These are phyloP conservation scores for Jacaranda mimosifolia DNA, from an alignment of 257 asterid genomes.

Conservation along the genomic window DNA sequence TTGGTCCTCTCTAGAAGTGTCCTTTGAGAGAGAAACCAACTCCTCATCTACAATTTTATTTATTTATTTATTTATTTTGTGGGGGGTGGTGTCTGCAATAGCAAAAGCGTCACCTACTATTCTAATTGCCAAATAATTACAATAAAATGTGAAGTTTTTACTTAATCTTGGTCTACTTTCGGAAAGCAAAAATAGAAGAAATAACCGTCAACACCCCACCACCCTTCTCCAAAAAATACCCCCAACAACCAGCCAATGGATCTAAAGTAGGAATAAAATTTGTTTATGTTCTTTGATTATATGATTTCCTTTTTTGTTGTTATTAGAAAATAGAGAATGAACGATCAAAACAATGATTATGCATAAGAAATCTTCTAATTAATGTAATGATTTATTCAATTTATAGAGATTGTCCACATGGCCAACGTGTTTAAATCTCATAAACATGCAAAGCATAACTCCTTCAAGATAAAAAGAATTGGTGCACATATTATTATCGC, in stretches of 20 bases:
- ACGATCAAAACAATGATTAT: not conserved
- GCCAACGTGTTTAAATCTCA: too few species aligned
- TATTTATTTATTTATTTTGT: too few species aligned
- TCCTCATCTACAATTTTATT: not conserved
- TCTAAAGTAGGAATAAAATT: not conserved
- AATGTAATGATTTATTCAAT: too few species aligned
- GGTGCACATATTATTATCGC: too few species aligned
- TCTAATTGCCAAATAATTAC: not conserved
- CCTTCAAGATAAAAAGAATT: too few species aligned
- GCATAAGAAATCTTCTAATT: too few species aligned
- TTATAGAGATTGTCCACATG: too few species aligned
- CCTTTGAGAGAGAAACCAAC: not conserved
- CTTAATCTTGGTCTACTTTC: not conserved
- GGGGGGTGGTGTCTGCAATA: not conserved
- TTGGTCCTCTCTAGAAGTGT: not conserved
- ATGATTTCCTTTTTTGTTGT: not conserved
- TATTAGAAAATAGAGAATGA: not conserved
- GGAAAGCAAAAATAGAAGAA: not conserved
- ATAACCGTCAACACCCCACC: not conserved
- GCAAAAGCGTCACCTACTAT: not conserved
- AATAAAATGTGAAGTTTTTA: not conserved
- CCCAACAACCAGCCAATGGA: not conserved
- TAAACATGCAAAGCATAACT: too few species aligned
- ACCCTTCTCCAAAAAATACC: not conserved
- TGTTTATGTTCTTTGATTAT: not conserved